phyloP scores from a whole-genome alignment of 2,329 filamentous ascomycete genomes.

The Penicillium corylophilum region DNA sequence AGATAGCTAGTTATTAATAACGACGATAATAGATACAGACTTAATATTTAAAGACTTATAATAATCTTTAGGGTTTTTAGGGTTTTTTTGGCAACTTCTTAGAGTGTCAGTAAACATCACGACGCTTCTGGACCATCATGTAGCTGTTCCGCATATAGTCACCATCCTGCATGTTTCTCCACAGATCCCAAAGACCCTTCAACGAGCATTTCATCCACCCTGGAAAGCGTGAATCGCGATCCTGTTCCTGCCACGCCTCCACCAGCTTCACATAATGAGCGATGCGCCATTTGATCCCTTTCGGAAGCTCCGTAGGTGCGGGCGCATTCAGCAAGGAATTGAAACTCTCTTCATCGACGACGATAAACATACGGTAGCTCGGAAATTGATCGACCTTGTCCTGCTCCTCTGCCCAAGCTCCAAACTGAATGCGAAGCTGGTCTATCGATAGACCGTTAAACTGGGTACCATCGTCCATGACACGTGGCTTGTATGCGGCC shows the following conservation, averaged over 20 bases:
- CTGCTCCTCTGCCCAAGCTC: slow-evolving; percentile 1
- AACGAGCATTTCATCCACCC: slow-evolving; percentile 8
- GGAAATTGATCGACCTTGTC: slow-evolving; percentile 6
- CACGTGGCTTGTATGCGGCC: slow-evolving; percentile 3
- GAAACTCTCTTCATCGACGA: slow-evolving; percentile 7
- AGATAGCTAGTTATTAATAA: no score
- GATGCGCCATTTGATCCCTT: neutral
- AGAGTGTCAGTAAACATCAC: neutral
- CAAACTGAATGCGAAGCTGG: slow-evolving; percentile 5
- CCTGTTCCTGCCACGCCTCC: neutral
- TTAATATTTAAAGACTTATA: no score
- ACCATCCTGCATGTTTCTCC: slow-evolving; percentile 2
- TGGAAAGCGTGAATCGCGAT: neutral
- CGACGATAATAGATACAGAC: no score
- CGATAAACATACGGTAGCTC: slow-evolving; percentile 8
- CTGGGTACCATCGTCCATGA: slow-evolving; percentile 6
- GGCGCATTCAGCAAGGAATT: slow-evolving; percentile 1
- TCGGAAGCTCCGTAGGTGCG: neutral
- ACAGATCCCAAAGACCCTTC: slow-evolving; percentile 1
- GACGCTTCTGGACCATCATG: neutral
- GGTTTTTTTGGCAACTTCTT: no score
- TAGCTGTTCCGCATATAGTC: slow-evolving; percentile 5
- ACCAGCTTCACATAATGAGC: slow-evolving; percentile 6
- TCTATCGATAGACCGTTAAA: slow-evolving; percentile 6
- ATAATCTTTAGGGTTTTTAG: no score